Base-by-base conservation (phyloP, 306 rosid genomes). In the Castanopsis chinensis region DNA sequence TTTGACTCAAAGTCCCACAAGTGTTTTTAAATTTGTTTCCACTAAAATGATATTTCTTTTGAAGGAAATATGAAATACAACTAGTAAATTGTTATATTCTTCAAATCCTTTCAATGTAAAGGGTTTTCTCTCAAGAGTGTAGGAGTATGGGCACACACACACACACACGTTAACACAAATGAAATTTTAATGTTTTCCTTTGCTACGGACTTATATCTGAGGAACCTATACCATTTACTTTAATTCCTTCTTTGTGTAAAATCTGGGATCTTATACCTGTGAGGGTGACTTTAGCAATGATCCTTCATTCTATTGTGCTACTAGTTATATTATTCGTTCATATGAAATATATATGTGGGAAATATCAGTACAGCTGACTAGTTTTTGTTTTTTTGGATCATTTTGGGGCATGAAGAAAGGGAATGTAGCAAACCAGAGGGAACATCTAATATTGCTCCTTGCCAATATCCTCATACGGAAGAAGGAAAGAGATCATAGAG, bases 391-490 rank as follows among this genome's bases (percentile, higher is more conserved):
- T 53, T 76, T 56, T 72, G 15, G 15, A 57, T 84, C 21, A 83
- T 79, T 80, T 85, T 76, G 76, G 86, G 80, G 71, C 78, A 78
- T 73, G 82, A 86, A 96, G 99, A 93, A 93, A 93, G 99, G 98
- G 87, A 96, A 96, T 79, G 93, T 89, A 79, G 98, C 94, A 78
- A 96, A 96, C 84, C 99, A 96, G 85, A 90, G 98, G 90, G 99
- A 96, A 82, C 99, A 96, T 86, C 84, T 96, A 65, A 87, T 96
- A 81, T 78, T 96, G 87, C 84, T 96, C 55, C 97, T 96, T 86
- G 98, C 99, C 82, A 96, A 96, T 85, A 84, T 96, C 37, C 83
- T 86, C 73, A 85, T 82, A 63, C 82, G 97, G 85, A 80, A 83
- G 7, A 86, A 82, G 83, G 25, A 59, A 54, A 10, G 45, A 43